phyloP scores from a whole-genome alignment of 139 green algal genomes.

The Parachlorella kessleri region DNA sequence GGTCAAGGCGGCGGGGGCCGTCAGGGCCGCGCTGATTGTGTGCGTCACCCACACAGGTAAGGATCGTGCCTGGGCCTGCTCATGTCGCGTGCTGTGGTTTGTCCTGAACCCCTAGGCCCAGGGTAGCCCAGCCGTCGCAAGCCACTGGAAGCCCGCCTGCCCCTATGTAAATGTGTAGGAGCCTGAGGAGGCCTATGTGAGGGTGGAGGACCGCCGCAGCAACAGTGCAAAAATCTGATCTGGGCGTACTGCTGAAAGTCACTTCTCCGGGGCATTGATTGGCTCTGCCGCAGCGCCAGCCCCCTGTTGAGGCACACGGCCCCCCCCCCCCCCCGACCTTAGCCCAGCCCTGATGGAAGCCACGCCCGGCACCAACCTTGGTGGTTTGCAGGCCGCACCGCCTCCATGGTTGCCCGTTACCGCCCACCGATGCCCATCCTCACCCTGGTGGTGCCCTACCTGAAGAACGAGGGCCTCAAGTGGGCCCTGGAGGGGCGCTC shows the following conservation, averaged over 20 bases:
- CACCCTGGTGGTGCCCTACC: slow-evolving; percentile 84
- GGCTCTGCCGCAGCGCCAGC: too few relatives aligned
- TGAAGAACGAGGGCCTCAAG: slow-evolving; percentile 75
- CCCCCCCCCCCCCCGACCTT: too few relatives aligned
- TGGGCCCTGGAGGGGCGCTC: slow-evolving; percentile 80
- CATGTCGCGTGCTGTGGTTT: background rate
- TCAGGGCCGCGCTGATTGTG: slow-evolving; percentile 75
- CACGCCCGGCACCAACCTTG: too few relatives aligned
- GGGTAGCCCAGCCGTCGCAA: too few relatives aligned
- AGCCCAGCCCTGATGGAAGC: too few relatives aligned
- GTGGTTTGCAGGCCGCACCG: slow-evolving; percentile 64
- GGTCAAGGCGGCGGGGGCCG: slow-evolving; percentile 87
- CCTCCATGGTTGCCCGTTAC: slow-evolving; percentile 89
- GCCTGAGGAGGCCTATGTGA: too few relatives aligned
- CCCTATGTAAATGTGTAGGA: too few relatives aligned
- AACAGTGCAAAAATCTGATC: too few relatives aligned
- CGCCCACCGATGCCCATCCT: slow-evolving; percentile 85
- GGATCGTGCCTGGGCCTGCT: too few relatives aligned
- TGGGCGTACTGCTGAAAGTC: too few relatives aligned
- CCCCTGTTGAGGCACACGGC: background rate
- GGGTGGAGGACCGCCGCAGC: too few relatives aligned
- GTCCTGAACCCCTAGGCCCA: background rate
- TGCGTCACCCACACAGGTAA: slow-evolving; percentile 77
- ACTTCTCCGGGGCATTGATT: background rate
- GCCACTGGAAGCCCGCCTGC: too few relatives aligned